Evolutionary conservation across 306 rosid genomes (phyloP), one percentile per base, ranked within the genome.

Genomic region (Quercus robur): DNA sequence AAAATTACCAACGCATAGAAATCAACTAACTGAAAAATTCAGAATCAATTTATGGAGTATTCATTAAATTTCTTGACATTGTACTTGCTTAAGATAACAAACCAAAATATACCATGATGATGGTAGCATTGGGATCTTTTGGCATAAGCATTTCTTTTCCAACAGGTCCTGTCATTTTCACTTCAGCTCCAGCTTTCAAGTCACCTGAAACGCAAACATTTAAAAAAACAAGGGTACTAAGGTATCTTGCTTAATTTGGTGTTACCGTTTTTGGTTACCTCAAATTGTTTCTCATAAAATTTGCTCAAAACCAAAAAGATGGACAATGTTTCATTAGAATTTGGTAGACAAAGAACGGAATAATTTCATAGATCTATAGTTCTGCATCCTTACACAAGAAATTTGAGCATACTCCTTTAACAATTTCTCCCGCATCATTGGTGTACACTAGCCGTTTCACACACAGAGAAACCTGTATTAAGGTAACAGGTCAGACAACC

Each of bases 71-170:
- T 11, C 38, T 21, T 54, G 20, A 33, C 14, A 67, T 19, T 18
- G 52, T 67, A 18, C 71, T 54, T 59, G 63, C 71, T 64, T 46
- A 77, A 70, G 66, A 68, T 14, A 75, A 56, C 1, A 44, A 75
- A 74, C 62, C 35, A 15, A 35, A 5, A 63, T 56, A 70, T 93
- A 95, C 99, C 99, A 95, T 95, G 84, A 95, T 1, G 79, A 95
- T 1, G 41, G 91, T 95, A 70, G 99, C 99, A 82, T 86, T 91
- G 20, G 99, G 97, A 88, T 95, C 99, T 84, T 93, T 93, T 63
- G 99, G 99, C 99, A 95, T 80, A 55, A 95, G 97, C 99, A 95
- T 95, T 89, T 95, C 99, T 87, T 95, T 95, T 35, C 99, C 99
- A 73, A 95, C 89, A 8, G 99, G 99, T 78, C 99, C 99, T 1